These are phyloP conservation scores for Selaginella moellendorffii DNA, from an alignment of 75 land plant genomes.

Conservation along the genomic window DNA sequence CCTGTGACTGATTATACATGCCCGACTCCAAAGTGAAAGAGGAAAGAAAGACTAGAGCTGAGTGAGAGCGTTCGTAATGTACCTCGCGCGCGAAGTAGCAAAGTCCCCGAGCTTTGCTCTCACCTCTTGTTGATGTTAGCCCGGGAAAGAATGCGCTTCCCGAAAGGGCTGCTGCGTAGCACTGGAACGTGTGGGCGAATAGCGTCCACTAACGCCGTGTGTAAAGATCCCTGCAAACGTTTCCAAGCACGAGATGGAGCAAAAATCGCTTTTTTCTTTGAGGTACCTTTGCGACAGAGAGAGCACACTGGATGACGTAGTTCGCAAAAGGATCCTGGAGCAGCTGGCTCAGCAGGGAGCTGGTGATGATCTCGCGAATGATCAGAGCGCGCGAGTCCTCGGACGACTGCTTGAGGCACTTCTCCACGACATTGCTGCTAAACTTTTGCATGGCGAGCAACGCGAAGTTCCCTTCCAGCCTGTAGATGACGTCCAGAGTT, in stretches of 20 bases:
- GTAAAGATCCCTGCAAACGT: too few relatives aligned
- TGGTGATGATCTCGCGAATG: constrained; percentile 11
- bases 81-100: too few relatives aligned
- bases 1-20: too few relatives aligned
- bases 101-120: too few relatives aligned
- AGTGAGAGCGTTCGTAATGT: too few relatives aligned
- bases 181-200: too few relatives aligned
- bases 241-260: neutral
- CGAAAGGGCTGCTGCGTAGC: too few relatives aligned
- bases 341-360: constrained; percentile 17
- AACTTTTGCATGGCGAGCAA: constrained; percentile 22
- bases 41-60: too few relatives aligned
- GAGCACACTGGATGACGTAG: constrained; percentile 25
- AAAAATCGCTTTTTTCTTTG: neutral
- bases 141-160: too few relatives aligned
- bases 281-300: constrained; percentile 10
- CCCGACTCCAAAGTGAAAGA: too few relatives aligned
- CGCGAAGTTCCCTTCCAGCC: constrained; percentile 17
- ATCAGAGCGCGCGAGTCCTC: constrained; percentile 13
- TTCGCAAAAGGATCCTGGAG: constrained; percentile 25
- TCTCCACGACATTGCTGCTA: constrained; percentile 28
- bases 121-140: neutral
- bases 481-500: constrained; percentile 8
- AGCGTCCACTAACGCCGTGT: too few relatives aligned
- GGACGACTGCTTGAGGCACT: constrained; percentile 13